A percentile compares a stretch with the other conserved stretches of the same genome.
Evolutionary conservation across 108 stramenopile species (phyloP).

Genomic region (Pseudonitzschia delicatissima): DNA sequence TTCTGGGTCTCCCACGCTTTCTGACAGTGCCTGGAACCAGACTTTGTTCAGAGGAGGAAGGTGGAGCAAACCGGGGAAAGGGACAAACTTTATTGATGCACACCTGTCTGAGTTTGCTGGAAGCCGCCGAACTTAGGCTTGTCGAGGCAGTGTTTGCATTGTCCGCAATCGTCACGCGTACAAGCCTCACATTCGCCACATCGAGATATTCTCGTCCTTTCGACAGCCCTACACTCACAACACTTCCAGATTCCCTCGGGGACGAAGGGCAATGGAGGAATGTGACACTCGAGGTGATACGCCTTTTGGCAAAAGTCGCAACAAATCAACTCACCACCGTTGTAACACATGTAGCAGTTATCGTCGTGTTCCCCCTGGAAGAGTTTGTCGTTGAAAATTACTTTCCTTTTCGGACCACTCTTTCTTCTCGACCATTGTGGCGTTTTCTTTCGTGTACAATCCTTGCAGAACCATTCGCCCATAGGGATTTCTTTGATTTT

Average conservation of each 20-base stretch:
- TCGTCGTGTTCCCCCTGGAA: slow-evolving; percentile 1
- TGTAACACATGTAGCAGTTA: slow-evolving; percentile 3
- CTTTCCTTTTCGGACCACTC: background rate
- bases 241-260: slow-evolving; percentile 6
- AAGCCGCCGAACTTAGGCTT: background rate
- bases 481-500: slow-evolving; percentile 7
- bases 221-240: background rate
- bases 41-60: background rate
- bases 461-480: background rate
- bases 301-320: slow-evolving; percentile 8
- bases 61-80: background rate
- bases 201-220: background rate
- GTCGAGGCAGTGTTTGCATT: slow-evolving; percentile 5
- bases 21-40: background rate
- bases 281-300: background rate
- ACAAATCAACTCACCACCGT: background rate
- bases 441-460: background rate
- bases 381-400: background rate
- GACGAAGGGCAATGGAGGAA: background rate
- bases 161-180: background rate
- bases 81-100: slow-evolving; percentile 1
- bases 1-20: background rate
- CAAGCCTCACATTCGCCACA: slow-evolving; percentile 6
- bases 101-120: background rate
- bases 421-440: background rate